Base-by-base conservation (phyloP, 257 asterid species). In the Solanum piurae region DNA sequence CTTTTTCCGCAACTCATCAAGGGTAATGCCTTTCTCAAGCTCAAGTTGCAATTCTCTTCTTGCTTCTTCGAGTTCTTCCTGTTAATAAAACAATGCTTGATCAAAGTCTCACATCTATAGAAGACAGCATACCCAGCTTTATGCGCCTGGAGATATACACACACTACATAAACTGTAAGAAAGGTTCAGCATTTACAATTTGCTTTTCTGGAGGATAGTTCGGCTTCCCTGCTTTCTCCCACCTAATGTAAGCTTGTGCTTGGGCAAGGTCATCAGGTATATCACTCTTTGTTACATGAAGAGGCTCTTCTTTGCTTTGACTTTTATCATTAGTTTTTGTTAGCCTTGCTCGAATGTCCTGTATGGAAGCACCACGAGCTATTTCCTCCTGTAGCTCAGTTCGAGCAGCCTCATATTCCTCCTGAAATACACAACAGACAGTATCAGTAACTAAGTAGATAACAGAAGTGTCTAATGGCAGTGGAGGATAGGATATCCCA, bases 201-300 rank as follows among this genome's bases (percentile, higher is more conserved):
- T 96, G 98, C 89, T 94, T 92, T 85, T 92, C 96, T 14, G 93
- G 92, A 89, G 99, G 93, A 89, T 91, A 94, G 92, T 91, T 94
- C 74, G 98, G 99, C 90, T 92, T 96, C 88, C 98, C 99, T 77
- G 98, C 96, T 94, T 87, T 94, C 93, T 96, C 99, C 98, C 98
- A 95, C 88, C 98, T 88, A 89, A 92, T 89, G 89, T 86, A 96
- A 83, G 99, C 92, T 87, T 96, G 99, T 88, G 88, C 90, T 90
- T 96, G 98, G 89, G 91, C 94, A 87, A 94, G 95, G 91, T 95
- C 97, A 80, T 91, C 96, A 20, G 98, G 95, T 89, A 94, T 91
- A 72, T 73, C 76, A 92, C 90, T 92, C 90, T 89, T 90, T 87
- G 92, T 82, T 84, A 83, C 92, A 86, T 93, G 89, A 93, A 74